phyloP scores from a whole-genome alignment of 768 basidiomycete species.

The Macrocybe gigantea region DNA sequence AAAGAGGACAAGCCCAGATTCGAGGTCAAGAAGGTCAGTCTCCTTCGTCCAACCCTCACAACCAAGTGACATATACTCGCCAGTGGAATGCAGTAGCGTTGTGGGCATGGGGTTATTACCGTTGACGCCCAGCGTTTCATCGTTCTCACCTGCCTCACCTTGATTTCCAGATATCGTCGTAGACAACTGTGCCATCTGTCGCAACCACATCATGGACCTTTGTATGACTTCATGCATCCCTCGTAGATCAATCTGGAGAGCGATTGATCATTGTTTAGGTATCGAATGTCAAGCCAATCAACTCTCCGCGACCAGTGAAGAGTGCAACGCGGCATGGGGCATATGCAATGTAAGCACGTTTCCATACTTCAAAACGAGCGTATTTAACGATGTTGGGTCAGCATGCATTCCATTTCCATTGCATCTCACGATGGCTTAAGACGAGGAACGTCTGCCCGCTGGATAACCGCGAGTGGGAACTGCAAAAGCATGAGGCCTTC shows the following conservation, averaged over 20 bases:
- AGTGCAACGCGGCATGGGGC: slow-evolving; percentile 98
- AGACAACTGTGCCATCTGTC: slow-evolving; percentile 99
- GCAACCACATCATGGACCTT: slow-evolving; percentile 99
- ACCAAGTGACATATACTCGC: not conserved
- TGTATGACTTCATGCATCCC: slow-evolving; percentile 43
- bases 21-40: slow-evolving; percentile 94
- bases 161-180: slow-evolving; percentile 81
- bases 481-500: slow-evolving; percentile 78
- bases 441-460: slow-evolving; percentile 93
- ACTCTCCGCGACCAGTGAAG: slow-evolving; percentile 92
- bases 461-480: slow-evolving; percentile 95
- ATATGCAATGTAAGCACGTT: slow-evolving; percentile 80
- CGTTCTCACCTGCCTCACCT: no score
- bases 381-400: slow-evolving; percentile 19
- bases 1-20: slow-evolving; percentile 81
- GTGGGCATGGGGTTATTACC: slow-evolving; percentile 89
- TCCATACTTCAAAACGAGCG: not conserved
- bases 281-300: slow-evolving; percentile 99
- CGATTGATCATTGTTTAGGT: slow-evolving; percentile 44
- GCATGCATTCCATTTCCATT: slow-evolving; percentile 99
- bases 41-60: not conserved
- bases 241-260: not conserved
- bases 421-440: slow-evolving; percentile 99
- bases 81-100: slow-evolving; percentile 99
- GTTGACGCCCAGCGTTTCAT: slow-evolving; percentile 1